Evolutionary conservation across 257 asterid genomes (phyloP).

Genomic region (Pogostemon cablin): DNA sequence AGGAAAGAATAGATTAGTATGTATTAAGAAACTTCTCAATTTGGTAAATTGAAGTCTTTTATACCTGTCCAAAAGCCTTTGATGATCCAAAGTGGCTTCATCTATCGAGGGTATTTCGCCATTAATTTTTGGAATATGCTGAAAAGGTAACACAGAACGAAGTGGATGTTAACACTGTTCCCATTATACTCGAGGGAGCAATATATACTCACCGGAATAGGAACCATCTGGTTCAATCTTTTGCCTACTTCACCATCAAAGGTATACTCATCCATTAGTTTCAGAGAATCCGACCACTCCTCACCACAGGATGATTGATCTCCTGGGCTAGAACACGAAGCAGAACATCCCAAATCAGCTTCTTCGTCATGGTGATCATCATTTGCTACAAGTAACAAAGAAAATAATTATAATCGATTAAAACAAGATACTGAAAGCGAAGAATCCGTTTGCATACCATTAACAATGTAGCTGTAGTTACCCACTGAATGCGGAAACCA

Average conservation of each 20-base stretch:
- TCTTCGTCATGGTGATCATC: conserved; percentile 53
- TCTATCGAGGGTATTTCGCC: conserved; percentile 94
- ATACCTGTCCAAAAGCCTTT: conserved; percentile 92
- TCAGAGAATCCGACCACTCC: conserved; percentile 68
- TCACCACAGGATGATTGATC: conserved; percentile 52
- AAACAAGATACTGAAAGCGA: conserved; percentile 13
- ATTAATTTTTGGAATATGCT: conserved; percentile 93
- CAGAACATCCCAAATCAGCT: conserved; percentile 48
- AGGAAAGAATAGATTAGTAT: not conserved
- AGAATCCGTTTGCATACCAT: conserved; percentile 30
- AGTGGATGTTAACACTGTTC: not conserved
- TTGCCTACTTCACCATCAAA: conserved; percentile 84
- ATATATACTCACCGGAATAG: conserved; percentile 69
- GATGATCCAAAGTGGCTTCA: conserved; percentile 92
- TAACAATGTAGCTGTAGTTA: conserved; percentile 57
- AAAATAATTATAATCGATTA: conserved; percentile 21
- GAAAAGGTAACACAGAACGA: conserved; percentile 39
- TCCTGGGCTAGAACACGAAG: conserved; percentile 67
- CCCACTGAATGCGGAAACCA: conserved; percentile 74
- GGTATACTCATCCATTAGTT: conserved; percentile 61
- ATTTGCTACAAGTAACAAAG: conserved; percentile 47
- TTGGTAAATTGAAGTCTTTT: conserved; percentile 2
- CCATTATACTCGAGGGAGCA: conserved; percentile 1
- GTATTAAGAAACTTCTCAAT: not conserved
- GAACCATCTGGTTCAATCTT: conserved; percentile 85